A percentile compares a stretch with the other conserved stretches of the same genome.
Conservation (phyloP, 768 basidiomycete genomes). For the Kwoniella europaea region DNA sequence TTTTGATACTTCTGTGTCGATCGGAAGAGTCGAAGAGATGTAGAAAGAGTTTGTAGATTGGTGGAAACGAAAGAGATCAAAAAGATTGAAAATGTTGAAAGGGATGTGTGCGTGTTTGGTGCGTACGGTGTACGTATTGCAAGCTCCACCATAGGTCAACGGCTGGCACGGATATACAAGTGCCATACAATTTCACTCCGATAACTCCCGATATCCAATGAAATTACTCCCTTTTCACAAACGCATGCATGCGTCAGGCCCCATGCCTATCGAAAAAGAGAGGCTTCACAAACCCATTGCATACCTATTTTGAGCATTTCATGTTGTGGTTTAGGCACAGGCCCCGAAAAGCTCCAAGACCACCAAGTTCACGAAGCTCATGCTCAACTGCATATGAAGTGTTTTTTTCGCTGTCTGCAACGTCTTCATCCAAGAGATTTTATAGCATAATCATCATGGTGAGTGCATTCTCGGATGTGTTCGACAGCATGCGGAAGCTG, state of each 20-base stretch:
- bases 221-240: slow-evolving; percentile 10
- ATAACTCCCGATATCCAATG: slow-evolving; percentile 29
- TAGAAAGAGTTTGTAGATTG: not conserved
- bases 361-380: not conserved
- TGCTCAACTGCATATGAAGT: not conserved
- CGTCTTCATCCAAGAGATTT: not conserved
- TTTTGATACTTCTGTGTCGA: slow-evolving; percentile 14
- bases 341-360: not conserved
- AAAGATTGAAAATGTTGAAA: not conserved
- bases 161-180: slow-evolving; percentile 6
- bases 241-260: not conserved
- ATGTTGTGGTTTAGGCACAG: not conserved
- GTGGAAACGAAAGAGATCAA: slow-evolving; percentile 3
- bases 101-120: slow-evolving; percentile 4
- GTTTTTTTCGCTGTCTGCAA: not conserved
- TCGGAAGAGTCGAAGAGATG: not conserved
- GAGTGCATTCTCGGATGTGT: not conserved
- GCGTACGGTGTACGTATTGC: not conserved
- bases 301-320: not conserved
- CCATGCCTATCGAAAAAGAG: not conserved
- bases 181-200: slow-evolving; percentile 16
- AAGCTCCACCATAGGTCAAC: slow-evolving; percentile 4
- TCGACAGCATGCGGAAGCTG: not conserved
- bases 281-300: not conserved
- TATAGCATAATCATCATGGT: slow-evolving; percentile 25